These are phyloP conservation scores for Alternaria triticina DNA, from an alignment of 2,329 filamentous ascomycete species.

Conservation along the genomic window DNA sequence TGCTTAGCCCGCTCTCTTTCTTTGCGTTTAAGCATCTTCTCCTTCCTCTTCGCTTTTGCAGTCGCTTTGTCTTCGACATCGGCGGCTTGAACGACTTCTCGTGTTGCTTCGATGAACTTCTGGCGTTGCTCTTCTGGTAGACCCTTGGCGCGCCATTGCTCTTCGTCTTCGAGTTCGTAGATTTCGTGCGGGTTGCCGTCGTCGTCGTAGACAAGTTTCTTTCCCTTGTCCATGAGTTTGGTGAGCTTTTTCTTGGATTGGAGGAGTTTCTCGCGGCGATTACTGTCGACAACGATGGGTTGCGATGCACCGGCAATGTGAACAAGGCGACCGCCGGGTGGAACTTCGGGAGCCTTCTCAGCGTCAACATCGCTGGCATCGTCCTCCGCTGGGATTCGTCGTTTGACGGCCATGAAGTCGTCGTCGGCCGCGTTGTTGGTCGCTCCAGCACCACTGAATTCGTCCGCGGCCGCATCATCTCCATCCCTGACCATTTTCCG, in stretches of 20 bases:
- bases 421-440: slow-evolving; percentile 65
- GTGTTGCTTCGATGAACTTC: slow-evolving; percentile 79
- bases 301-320: slow-evolving; percentile 69
- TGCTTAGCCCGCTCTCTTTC: slow-evolving; percentile 64
- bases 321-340: slow-evolving; percentile 63
- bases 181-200: slow-evolving; percentile 84
- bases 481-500: slow-evolving; percentile 75
- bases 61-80: slow-evolving; percentile 84
- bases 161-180: slow-evolving; percentile 88
- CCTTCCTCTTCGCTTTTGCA: slow-evolving; percentile 77
- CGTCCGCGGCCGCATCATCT: slow-evolving; percentile 49
- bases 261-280: slow-evolving; percentile 93
- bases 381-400: slow-evolving; percentile 77
- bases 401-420: slow-evolving; percentile 88
- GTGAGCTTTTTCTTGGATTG: slow-evolving; percentile 92
- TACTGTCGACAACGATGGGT: slow-evolving; percentile 86
- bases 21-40: slow-evolving; percentile 78
- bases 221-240: slow-evolving; percentile 86
- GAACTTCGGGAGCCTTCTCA: slow-evolving; percentile 49
- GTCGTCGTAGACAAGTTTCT: slow-evolving; percentile 89
- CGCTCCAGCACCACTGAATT: slow-evolving; percentile 40
- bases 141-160: slow-evolving; percentile 77
- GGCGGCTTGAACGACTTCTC: slow-evolving; percentile 71
- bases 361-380: slow-evolving; percentile 54
- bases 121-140: slow-evolving; percentile 76